Evolutionary conservation across 2,329 filamentous ascomycete genomes (phyloP).

Genomic region (Fusarium ramigenum): DNA sequence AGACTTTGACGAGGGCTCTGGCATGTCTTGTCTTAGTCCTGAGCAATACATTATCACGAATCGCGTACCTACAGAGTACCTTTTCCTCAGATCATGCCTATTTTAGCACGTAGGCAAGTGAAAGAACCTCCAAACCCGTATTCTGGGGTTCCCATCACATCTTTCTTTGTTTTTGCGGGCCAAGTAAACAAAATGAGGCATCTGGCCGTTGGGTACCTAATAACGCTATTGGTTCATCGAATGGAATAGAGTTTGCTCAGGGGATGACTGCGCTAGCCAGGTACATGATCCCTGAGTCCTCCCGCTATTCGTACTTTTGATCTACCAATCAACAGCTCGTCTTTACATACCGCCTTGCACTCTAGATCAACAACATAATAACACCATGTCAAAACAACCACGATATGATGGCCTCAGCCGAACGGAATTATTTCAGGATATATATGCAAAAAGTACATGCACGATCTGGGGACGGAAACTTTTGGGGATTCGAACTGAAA

Average conservation of each 20-base stretch:
- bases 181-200: background rate
- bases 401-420: background rate
- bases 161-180: background rate
- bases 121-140: background rate
- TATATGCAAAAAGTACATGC: background rate
- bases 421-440: background rate
- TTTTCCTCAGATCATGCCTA: background rate
- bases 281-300: conserved; percentile 7
- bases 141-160: background rate
- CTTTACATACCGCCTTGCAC: conserved; percentile 19
- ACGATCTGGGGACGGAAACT: conserved; percentile 27
- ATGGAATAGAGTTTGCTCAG: conserved; percentile 12
- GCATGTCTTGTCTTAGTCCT: background rate
- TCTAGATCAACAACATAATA: background rate
- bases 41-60: background rate
- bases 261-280: conserved; percentile 27
- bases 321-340: conserved; percentile 9
- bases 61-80: background rate
- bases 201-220: background rate
- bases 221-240: background rate
- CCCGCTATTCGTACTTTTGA: background rate
- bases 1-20: background rate
- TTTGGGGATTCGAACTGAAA: background rate
- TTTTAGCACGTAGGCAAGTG: background rate
- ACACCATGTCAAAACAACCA: background rate